Evolutionary conservation across 2,329 filamentous ascomycete genomes (phyloP), one percentile per base, ranked within the genome.

Genomic region (Cercospora sp.): DNA sequence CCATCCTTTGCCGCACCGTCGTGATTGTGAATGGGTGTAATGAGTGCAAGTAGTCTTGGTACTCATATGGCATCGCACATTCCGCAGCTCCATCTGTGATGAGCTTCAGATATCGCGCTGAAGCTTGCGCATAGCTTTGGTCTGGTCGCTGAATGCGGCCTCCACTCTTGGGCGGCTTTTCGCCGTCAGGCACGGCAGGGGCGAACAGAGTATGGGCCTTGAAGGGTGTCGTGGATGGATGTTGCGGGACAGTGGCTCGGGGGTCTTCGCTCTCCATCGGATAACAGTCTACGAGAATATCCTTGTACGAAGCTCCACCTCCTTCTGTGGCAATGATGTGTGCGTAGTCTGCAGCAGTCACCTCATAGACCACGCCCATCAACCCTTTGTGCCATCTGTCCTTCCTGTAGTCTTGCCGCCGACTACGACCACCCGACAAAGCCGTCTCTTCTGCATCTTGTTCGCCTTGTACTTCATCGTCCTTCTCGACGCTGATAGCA

Each of bases 281-380:
- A 70, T 92, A 84, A 79, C 94, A 97, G 30, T 90, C 88, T 12
- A 97, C 89, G 0, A 92, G 77, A 10, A 97, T 87, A 77, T 98
- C 93, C 66, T 90, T 83, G 82, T 99, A 99, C n/a, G 89, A 86
- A 2, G 89, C 81, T 18, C 94, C 94, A 33, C 92, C 94, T 62
- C 94, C 94, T 79, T 99, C 95, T 5, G 94, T 97, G 5, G 90
- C 90, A 69, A 98, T 90, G 73, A 99, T 97, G 68, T 87, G 91
- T 6, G 89, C 86, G 77, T 92, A 99, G 81, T 99, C 95, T 53
- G 86, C 80, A 18, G 85, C 82, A 0, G 93, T 97, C 31, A 98
- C 92, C 81, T 98, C 94, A 81, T 99, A 99, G 3, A 98, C 95
- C 16, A 97, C 93, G 26, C 95, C 95, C 48, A 97, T 87, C 2